These are phyloP conservation scores for Hyaloscypha bicolor DNA, from an alignment of 495 filamentous ascomycete species.

Conservation along the genomic window DNA sequence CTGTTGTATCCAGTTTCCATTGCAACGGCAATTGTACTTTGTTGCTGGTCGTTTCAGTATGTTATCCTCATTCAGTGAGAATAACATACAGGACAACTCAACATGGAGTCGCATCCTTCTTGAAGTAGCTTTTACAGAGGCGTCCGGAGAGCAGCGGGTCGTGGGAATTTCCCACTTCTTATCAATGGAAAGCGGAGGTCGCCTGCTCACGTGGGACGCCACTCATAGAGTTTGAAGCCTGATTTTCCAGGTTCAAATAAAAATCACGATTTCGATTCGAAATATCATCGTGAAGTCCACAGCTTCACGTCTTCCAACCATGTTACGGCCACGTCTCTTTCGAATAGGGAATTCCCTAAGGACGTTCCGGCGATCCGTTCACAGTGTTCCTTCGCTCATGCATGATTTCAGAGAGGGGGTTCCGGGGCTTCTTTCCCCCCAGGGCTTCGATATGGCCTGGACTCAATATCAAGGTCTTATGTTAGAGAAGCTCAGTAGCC, in stretches of 20 bases:
- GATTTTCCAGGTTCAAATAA: neutral
- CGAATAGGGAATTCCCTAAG: conserved; percentile 24
- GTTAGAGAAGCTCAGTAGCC: conserved; percentile 71
- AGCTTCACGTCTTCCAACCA: conserved; percentile 24
- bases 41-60: conserved; percentile 17
- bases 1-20: conserved; percentile 57
- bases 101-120: conserved; percentile 22
- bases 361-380: conserved; percentile 40
- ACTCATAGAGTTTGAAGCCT: neutral
- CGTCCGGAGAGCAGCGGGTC: conserved; percentile 17
- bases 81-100: conserved; percentile 18
- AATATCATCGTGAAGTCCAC: conserved; percentile 14
- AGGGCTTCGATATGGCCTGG: conserved; percentile 76
- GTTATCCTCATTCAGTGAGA: conserved; percentile 14
- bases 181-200: conserved; percentile 18
- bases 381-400: conserved; percentile 61
- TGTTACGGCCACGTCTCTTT: conserved; percentile 34
- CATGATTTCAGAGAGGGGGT: conserved; percentile 64
- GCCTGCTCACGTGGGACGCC: conserved; percentile 22
- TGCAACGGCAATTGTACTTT: neutral
- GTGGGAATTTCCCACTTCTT: conserved; percentile 11
- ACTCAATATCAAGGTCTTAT: conserved; percentile 75
- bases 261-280: conserved; percentile 10
- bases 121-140: neutral
- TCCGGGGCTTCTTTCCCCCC: conserved; percentile 63